Evolutionary conservation across 495 filamentous ascomycete genomes (phyloP), one percentile per base, ranked within the genome.

Genomic region (Xylaria cubensis): DNA sequence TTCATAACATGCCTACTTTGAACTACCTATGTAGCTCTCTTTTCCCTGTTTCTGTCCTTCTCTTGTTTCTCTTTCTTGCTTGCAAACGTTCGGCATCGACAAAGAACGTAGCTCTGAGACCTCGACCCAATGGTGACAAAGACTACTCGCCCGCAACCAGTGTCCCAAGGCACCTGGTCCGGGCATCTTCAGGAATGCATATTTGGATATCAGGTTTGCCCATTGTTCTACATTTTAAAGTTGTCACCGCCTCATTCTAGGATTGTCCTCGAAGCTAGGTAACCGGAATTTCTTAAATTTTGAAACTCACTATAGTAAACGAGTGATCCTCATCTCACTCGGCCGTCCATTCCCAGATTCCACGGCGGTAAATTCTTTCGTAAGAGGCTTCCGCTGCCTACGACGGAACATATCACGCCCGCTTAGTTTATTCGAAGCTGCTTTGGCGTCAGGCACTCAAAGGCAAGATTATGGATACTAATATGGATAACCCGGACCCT

Each of bases 121-220:
- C 41, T 46, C 10, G n/a, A 26, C 13, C n/a, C 4, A 21, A 26
- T 2, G 1, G 44, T n/a, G 15, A 71, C 69, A 71, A 71, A 71
- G 69, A 34, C 19, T 4, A 17, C 59, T 24, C 42, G 17, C 53
- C 69, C 69, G 69, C 39, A 71, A 64, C 69, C 69, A 64, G 69
- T 46, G 48, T 26, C 34, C 58, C 21, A 44, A 36, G 19, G 21
- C 32, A 39, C n/a, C 46, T 21, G 15, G 36, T 42, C 36, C 17
- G 19, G 69, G 59, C 13, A 39, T 62, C 48, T 21, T 42, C 26
- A 64, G 36, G 34, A 53, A 71, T 63, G 29, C 34, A 56, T 58
- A 46, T 41, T 34, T 63, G 21, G 68, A 46, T 53, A 13, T n/a
- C 13, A 39, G 10, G 1, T 26, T 24, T 41, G 34, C 29, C 36